A percentile compares a stretch with the other conserved stretches of the same genome.
phyloP scores from a whole-genome alignment of 345 rosid genomes.

The Brassica rapa region DNA sequence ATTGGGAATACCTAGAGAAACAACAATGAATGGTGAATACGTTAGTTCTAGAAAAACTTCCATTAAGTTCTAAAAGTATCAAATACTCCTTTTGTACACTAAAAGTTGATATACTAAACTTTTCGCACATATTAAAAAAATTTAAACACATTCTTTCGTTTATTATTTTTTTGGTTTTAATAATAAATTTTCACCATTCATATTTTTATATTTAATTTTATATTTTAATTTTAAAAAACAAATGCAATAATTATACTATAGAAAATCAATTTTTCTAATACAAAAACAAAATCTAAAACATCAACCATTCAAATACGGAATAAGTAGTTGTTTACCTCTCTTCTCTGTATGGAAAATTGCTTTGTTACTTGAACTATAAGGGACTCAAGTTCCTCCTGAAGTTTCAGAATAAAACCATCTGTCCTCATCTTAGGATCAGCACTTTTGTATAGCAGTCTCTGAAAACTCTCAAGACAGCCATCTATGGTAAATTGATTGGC shows the following conservation, averaged over 20 bases:
- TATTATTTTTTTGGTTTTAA: too few species aligned
- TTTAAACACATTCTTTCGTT: too few species aligned
- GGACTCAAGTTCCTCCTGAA: slow-evolving; percentile 51
- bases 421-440: slow-evolving; percentile 32
- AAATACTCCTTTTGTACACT: neutral
- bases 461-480: slow-evolving; percentile 50
- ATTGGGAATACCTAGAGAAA: slow-evolving; percentile 46
- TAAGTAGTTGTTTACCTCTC: slow-evolving; percentile 36
- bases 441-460: slow-evolving; percentile 43
- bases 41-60: neutral
- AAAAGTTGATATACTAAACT: too few species aligned
- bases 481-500: slow-evolving; percentile 39
- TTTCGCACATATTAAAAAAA: too few species aligned
- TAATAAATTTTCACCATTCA: too few species aligned
- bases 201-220: too few species aligned
- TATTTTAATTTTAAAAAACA: too few species aligned
- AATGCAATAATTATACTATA: too few species aligned
- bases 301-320: neutral
- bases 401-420: slow-evolving; percentile 45
- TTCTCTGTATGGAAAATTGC: slow-evolving; percentile 55
- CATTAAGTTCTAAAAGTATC: neutral
- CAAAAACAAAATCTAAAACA: neutral
- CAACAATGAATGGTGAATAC: neutral
- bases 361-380: slow-evolving; percentile 45
- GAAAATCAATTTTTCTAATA: neutral